A percentile compares a stretch with the other conserved stretches of the same genome.
Evolutionary conservation across 805 yeast genomes (phyloP).

Genomic region (Pichia manshurica): DNA sequence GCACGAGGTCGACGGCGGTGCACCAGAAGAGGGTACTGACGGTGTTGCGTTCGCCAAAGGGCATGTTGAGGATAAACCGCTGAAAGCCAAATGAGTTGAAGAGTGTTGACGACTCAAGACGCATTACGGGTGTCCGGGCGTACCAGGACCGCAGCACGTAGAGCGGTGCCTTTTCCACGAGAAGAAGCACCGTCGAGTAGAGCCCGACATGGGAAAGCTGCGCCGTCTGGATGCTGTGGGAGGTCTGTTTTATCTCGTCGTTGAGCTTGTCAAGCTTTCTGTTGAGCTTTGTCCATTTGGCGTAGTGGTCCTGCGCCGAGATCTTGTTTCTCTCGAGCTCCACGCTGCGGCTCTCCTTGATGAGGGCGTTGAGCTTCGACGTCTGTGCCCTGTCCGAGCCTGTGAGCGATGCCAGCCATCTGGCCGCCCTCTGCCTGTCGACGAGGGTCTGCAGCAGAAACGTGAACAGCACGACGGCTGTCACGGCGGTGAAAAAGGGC

Average conservation of each 20-base stretch:
- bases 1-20: conserved; percentile 2
- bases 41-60: conserved; percentile 7
- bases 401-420: background rate
- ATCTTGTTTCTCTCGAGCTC: conserved; percentile 52
- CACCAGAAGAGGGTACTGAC: conserved; percentile 6
- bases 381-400: background rate
- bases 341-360: conserved; percentile 41
- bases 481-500: background rate
- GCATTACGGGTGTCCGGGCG: conserved; percentile 5
- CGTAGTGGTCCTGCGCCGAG: conserved; percentile 90
- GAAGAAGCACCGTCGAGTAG: conserved; percentile 32
- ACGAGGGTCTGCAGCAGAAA: background rate
- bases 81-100: background rate
- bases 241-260: conserved; percentile 42
- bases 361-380: conserved; percentile 28
- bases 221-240: conserved; percentile 33
- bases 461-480: background rate
- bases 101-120: background rate
- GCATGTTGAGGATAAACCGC: conserved; percentile 7
- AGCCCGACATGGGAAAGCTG: conserved; percentile 21
- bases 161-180: conserved; percentile 42
- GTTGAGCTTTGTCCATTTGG: conserved; percentile 90
- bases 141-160: conserved; percentile 5
- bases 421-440: background rate
- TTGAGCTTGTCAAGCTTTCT: conserved; percentile 58